Evolutionary conservation across 2,329 filamentous ascomycete species (phyloP).

Genomic region (Rutstroemia sp.): DNA sequence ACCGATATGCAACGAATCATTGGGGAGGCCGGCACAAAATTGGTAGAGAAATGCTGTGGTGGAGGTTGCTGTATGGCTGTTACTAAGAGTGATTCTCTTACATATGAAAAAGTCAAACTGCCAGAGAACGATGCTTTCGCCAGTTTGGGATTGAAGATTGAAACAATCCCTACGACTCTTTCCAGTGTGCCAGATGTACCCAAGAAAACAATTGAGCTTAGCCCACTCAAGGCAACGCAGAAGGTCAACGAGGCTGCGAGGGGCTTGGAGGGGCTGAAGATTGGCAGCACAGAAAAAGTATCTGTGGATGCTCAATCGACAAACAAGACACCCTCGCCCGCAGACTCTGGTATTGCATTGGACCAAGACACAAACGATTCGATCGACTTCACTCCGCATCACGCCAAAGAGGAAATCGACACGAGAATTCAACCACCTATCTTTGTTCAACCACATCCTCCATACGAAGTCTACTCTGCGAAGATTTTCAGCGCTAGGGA

Average conservation of each 20-base stretch:
- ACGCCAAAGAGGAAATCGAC: constrained; percentile 33
- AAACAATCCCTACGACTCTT: constrained; percentile 64
- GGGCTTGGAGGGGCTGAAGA: neutral
- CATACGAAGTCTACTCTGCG: constrained; percentile 87
- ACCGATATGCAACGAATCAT: constrained; percentile 57
- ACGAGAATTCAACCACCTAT: constrained; percentile 66
- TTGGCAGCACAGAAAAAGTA: neutral
- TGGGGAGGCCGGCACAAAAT: constrained; percentile 53
- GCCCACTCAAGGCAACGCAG: constrained; percentile 42
- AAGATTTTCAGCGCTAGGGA: constrained; percentile 78
- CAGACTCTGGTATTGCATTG: constrained; percentile 41
- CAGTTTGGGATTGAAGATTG: constrained; percentile 69
- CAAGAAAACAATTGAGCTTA: constrained; percentile 65
- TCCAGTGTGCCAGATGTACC: constrained; percentile 67
- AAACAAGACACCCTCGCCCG: constrained; percentile 31
- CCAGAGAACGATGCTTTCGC: constrained; percentile 83
- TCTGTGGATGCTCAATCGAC: neutral
- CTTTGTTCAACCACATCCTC: constrained; percentile 91
- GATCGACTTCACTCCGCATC: constrained; percentile 28
- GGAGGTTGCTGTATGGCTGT: constrained; percentile 54
- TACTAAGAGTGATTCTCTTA: constrained; percentile 36
- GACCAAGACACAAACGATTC: constrained; percentile 20
- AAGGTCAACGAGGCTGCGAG: constrained; percentile 20
- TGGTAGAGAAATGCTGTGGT: constrained; percentile 57
- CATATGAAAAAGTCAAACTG: constrained; percentile 45